Base-by-base conservation (phyloP, 2,329 filamentous ascomycete species). In the Pseudocercospora fijiensis region DNA sequence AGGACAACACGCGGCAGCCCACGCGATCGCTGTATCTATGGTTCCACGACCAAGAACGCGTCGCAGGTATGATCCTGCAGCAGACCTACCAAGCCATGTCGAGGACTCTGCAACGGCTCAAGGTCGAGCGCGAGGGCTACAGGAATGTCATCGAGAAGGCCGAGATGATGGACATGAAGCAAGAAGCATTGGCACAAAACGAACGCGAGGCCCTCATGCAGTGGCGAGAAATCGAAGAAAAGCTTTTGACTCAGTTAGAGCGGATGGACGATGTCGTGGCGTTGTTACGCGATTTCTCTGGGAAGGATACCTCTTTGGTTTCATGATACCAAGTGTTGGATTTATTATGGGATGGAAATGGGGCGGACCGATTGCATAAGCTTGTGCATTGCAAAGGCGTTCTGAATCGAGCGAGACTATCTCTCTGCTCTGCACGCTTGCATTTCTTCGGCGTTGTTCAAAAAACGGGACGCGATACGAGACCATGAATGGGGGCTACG, bases 21-120 rank as follows among this genome's bases (percentile, higher is more conserved):
- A 90, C 88, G 66, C 87, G 92, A 58, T 96, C 92, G 0, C 85
- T 96, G 24, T 98, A 93, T 76, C 86, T 98, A 61, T 97, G 93
- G 88, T 96, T 88, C 81, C 96, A 92, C 76, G 93, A 98, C 74
- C 81, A 85, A 10, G 86, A 92, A 52, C 86, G 90, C 53, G 88
- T 90, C 6, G 82, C 88, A 56, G 83, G 85, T 20, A 85, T 89
- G 65, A 80, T 96, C 1, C 78, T 96, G 10, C 89, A 96, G 67
- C 89, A 91, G 64, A 86, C 90, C 0, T 98, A 96, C 81, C 96
- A 96, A 76, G 85, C 88, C 27, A 96, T 98, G 90, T 84, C 92
- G 16, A 87, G 93, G 62, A 90, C 90, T 67, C 76, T 97, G 56
- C 91, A 96, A 76, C 89, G 92, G 24, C 84, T 96, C 24, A 85